phyloP scores from a whole-genome alignment of 148 eudicot species.

The Drosera capensis region DNA sequence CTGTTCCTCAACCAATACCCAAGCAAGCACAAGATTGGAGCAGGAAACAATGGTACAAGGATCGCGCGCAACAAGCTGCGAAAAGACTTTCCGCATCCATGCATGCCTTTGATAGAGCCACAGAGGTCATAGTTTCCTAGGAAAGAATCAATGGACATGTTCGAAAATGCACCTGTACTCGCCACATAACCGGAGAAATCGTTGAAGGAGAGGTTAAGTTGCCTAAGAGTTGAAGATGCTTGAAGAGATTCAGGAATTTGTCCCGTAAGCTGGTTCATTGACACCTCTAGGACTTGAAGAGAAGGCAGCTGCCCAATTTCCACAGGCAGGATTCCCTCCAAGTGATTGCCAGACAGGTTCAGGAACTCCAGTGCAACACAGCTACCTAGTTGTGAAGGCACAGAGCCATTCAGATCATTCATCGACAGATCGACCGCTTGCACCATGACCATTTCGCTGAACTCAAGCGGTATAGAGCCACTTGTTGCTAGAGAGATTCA shows the following conservation, averaged over 20 bases:
- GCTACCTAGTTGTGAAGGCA: slow-evolving; percentile 63
- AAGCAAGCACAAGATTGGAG: slow-evolving; percentile 24
- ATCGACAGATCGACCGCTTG: slow-evolving; percentile 59
- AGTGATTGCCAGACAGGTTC: slow-evolving; percentile 39
- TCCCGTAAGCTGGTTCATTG: slow-evolving; percentile 39
- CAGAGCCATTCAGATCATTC: slow-evolving; percentile 38
- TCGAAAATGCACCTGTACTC: slow-evolving; percentile 35
- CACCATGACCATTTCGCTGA: slow-evolving; percentile 82
- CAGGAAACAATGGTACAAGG: slow-evolving; percentile 20
- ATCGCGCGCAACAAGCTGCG: slow-evolving; percentile 20
- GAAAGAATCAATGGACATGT: slow-evolving; percentile 32
- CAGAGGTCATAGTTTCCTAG: slow-evolving; percentile 47
- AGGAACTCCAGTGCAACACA: slow-evolving; percentile 60
- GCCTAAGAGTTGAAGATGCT: slow-evolving; percentile 28
- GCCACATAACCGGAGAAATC: slow-evolving; percentile 39
- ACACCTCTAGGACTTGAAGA: slow-evolving; percentile 45
- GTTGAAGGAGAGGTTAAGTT: slow-evolving; percentile 58
- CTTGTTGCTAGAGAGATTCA: slow-evolving; percentile 54
- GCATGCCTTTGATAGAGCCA: slow-evolving; percentile 50
- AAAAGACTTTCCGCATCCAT: slow-evolving; percentile 15
- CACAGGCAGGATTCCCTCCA: slow-evolving; percentile 36
- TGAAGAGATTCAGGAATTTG: slow-evolving; percentile 46
- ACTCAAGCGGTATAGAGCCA: slow-evolving; percentile 59
- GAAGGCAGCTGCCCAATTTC: slow-evolving; percentile 46
- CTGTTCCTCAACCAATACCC: slow-evolving; percentile 7